Base-by-base conservation (phyloP, 176 grass and related monocot genomes). In the Phyllostachys edulis region DNA sequence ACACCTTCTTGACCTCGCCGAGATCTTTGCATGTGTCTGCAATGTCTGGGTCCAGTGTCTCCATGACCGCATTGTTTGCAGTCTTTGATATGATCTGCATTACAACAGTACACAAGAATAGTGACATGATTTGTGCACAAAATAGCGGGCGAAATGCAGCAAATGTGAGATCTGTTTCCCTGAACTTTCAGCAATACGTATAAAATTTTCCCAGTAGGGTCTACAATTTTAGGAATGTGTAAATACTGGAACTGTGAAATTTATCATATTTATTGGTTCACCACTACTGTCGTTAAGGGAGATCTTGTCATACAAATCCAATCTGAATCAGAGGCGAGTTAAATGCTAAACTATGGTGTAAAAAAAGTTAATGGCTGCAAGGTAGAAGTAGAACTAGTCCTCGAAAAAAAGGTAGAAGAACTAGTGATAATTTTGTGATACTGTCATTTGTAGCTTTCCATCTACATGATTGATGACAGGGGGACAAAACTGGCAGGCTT, bases 41-140 rank as follows among this genome's bases (percentile, higher is more conserved):
- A 7, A 99, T 91, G 78, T 99, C 93, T 0, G 88, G 67, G 82
- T 99, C 91, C 0, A 94, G 93, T 0, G 91, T 96, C 69, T 99
- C 93, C 97, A 99, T 99, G 37, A 99, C 97, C 0, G 92, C 78
- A 15, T 99, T 99, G 86, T 27, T 96, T 0, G 88, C 86, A 0
- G 91, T 89, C 79, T 99, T 99, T 0, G 91, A 94, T 40, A 99
- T 71, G 74, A 99, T 99, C 97, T 99, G 93, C 67, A 16, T 24
- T 3, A 9, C 15, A 69, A 14, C 34, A 52, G 29, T 55, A 38
- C 24, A 10, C 46, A 40, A n/a, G 20, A 63, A 76, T 52, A 37
- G 63, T 24, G 59, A 37, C n/a, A 7, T 34, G 50, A 20, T 75
- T 13, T 47, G 20, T 47, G 1, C 69, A 54, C 12, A 1, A 18